Evolutionary conservation across 768 basidiomycete genomes (phyloP).

Genomic region (Tricholomella constricta): DNA sequence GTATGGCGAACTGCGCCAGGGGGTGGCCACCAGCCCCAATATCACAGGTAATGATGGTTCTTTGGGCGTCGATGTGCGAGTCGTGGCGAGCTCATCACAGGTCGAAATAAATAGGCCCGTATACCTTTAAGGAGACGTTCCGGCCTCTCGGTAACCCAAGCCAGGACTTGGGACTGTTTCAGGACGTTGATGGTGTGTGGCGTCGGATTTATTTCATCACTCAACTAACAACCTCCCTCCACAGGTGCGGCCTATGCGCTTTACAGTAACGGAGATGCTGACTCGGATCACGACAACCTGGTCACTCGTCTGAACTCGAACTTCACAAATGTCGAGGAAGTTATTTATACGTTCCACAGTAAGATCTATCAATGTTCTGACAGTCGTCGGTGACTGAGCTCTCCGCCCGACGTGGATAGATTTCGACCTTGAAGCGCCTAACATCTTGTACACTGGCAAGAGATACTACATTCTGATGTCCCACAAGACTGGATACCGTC

Average conservation of each 20-base stretch:
- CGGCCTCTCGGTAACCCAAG: conserved; percentile 22
- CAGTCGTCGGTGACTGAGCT: neutral
- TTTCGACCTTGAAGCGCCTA: conserved; percentile 26
- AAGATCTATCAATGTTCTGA: neutral
- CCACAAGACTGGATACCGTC: conserved; percentile 29
- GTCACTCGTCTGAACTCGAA: conserved; percentile 24
- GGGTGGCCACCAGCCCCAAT: conserved; percentile 28
- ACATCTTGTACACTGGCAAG: conserved; percentile 22
- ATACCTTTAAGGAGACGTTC: conserved; percentile 22
- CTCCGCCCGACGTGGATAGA: conserved; percentile 9
- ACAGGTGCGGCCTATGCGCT: conserved; percentile 22
- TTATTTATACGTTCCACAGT: conserved; percentile 26
- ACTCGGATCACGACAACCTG: conserved; percentile 23
- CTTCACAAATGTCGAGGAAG: conserved; percentile 25
- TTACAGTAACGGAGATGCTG: conserved; percentile 28
- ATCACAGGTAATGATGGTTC: conserved; percentile 22
- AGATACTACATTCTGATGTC: conserved; percentile 31
- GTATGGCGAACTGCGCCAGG: conserved; percentile 27
- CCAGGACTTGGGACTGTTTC: conserved; percentile 27
- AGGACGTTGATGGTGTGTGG: conserved; percentile 20
- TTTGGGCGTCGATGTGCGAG: too few relatives aligned
- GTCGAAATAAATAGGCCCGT: conserved; percentile 22
- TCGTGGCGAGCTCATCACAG: too few relatives aligned
- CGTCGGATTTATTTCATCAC: neutral
- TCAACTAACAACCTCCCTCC: neutral